Base-by-base conservation (phyloP, 2,329 filamentous ascomycete genomes). In the Nigrospora oryzae region DNA sequence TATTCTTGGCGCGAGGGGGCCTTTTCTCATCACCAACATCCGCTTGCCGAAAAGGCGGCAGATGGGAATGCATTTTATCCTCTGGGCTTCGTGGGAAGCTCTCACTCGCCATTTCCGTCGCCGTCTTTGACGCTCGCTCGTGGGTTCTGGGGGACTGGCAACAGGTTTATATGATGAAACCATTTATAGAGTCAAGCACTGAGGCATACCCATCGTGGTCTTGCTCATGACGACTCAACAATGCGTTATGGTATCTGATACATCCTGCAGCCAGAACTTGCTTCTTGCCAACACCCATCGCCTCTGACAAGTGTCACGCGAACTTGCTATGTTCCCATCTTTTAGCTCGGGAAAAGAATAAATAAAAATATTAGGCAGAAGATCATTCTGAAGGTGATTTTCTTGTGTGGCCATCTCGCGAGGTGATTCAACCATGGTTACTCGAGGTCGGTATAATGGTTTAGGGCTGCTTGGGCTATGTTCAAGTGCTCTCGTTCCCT, bases 101-200 rank as follows among this genome's bases (percentile, higher is more conserved):
- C 37, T 36, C n/a, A 13, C 10, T 17, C 45, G 44, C 42, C 38
- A 33, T 41, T 47, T 38, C 52, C 51, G 13, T 40, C 37, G 32
- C 14, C 14, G 28, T 7, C 11, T 23, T 34, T 19, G 42, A 36
- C 35, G 36, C 16, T 44, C 30, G 23, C 38, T 31, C 23, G 23
- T 28, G 23, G 23, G 23, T 28, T 28, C 23, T 10, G 23, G 23
- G 23, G 23, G 23, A 10, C 2, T 10, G 23, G 23, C 23, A 5
- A 17, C 33, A 44, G 17, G 77, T 77, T 77, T 69, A 84, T 57
- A 77, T 95, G 90, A 96, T 95, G 89, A 95, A 80, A 83, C 74
- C 77, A 84, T 81, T 75, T 73, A 90, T 90, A 95, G 90, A 96
- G 89, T 96, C 89, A 96, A 96, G 89, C 89, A 88, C 90, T 86